Evolutionary conservation across 2,329 filamentous ascomycete genomes (phyloP), one percentile per base, ranked within the genome.

Genomic region (Boeremia exigua): DNA sequence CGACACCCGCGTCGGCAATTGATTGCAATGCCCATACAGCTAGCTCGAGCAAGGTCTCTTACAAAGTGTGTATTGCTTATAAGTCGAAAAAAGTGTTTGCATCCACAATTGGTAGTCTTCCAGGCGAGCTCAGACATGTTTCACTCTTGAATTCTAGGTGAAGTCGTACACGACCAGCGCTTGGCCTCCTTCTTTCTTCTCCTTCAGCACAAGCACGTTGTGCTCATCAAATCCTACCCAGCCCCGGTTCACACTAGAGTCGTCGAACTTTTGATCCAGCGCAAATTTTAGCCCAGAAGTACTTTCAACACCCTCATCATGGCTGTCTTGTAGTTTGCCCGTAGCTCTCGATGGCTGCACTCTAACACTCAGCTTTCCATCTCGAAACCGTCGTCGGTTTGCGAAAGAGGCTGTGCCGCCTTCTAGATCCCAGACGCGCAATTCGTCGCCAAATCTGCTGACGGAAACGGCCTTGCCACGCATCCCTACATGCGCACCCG

Each of bases 161-260:
- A 97, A 97, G 75, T 96, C 91, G 71, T 96, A 96, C 38, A 95
- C 87, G 69, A 93, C 84, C 59, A 96, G 75, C 58, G 88, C 87
- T 70, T 94, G 90, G 34, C 83, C 82, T 1, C 90, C 90, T 25
- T 84, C 79, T 25, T 78, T 79, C 60, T 85, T 84, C 75, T 94
- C 90, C 61, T 90, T 88, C 46, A 96, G 80, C 37, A 96, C 86
- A 58, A 96, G 88, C n/a, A 96, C 90, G 78, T 92, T 92, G 75
- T 96, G 91, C 38, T 96, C 91, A 68, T 96, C 92, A 67, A 96
- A 96, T 0, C 91, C 91, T 8, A 96, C 86, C 85, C 89, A 94
- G 47, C 82, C 82, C 58, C 81, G 75, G 34, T 78, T 82, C 5
- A 81, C 72, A 4, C 77, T 74, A 12, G 78, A 61, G 40, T 80